Evolutionary conservation across 192 early-diverging fungal species (phyloP).

Genomic region (Piromyces finnis): DNA sequence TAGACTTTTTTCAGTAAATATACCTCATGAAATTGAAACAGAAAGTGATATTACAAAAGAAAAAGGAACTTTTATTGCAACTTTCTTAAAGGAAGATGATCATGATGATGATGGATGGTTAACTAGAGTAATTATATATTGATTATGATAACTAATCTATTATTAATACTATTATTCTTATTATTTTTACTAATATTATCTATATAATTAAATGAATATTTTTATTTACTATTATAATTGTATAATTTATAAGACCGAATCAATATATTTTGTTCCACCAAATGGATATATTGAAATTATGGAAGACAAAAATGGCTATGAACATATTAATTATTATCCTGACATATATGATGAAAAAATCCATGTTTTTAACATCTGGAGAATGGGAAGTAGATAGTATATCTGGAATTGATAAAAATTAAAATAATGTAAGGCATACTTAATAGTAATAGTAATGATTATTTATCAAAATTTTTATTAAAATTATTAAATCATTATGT

Average conservation of each 20-base stretch:
- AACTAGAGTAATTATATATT: slow-evolving; percentile 2
- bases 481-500: no score
- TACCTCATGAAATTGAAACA: slow-evolving; percentile 12
- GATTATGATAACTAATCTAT: no score
- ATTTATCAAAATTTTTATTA: no score
- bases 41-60: slow-evolving; percentile 32
- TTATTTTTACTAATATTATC: no score
- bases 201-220: no score
- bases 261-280: not conserved
- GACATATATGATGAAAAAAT: not conserved
- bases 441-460: no score
- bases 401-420: slow-evolving; percentile 11
- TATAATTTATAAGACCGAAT: not conserved
- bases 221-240: no score
- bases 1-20: slow-evolving; percentile 39
- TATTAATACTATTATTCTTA: no score
- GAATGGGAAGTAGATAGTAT: slow-evolving; percentile 20
- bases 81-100: slow-evolving; percentile 48
- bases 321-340: not conserved
- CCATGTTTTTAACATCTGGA: slow-evolving; percentile 12
- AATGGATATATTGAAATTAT: slow-evolving; percentile 22
- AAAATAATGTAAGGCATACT: slow-evolving; percentile 4
- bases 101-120: slow-evolving; percentile 24
- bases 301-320: slow-evolving; percentile 19
- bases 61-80: slow-evolving; percentile 28